Evolutionary conservation across 2,329 filamentous ascomycete species (phyloP).

Genomic region (Cryphonectria nitschkei): DNA sequence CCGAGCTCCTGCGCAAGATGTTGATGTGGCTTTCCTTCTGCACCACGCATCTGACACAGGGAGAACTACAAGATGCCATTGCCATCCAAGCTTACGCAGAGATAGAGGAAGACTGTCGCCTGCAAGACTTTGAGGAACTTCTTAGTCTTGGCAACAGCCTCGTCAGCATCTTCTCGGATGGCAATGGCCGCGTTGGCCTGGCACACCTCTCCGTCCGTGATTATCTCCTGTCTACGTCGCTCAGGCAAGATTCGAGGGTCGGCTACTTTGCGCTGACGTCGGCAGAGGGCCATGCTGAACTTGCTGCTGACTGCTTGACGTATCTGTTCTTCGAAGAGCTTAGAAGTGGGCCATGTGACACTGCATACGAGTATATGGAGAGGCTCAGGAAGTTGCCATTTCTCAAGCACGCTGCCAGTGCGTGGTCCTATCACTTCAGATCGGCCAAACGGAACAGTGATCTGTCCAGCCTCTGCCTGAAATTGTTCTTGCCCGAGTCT

Average conservation of each 20-base stretch:
- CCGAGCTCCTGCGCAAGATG: slow-evolving; percentile 1
- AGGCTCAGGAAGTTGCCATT: slow-evolving; percentile 12
- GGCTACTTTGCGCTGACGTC: slow-evolving; percentile 1
- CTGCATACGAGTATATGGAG: slow-evolving; percentile 12
- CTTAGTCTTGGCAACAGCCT: too few relatives aligned
- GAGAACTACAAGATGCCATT: too few relatives aligned
- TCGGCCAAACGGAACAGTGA: neutral
- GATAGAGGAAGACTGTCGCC: too few relatives aligned
- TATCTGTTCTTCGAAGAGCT: slow-evolving; percentile 13
- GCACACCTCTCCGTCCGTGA: too few relatives aligned
- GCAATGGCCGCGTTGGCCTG: too few relatives aligned
- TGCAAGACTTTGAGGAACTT: too few relatives aligned
- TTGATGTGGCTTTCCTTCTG: slow-evolving; percentile 8
- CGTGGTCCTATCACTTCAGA: slow-evolving; percentile 16
- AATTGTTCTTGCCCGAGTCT: slow-evolving; percentile 13
- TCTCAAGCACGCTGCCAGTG: slow-evolving; percentile 14
- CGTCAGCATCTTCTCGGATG: too few relatives aligned
- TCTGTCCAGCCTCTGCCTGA: too few relatives aligned
- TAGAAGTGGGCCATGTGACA: slow-evolving; percentile 9
- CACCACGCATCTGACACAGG: neutral
- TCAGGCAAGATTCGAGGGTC: too few relatives aligned
- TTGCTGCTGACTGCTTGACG: slow-evolving; percentile 14
- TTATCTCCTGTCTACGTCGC: too few relatives aligned
- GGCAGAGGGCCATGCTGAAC: slow-evolving; percentile 4
- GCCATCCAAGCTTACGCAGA: too few relatives aligned